Evolutionary conservation across 257 asterid genomes (phyloP).

Genomic region (Coffea eugenioides): DNA sequence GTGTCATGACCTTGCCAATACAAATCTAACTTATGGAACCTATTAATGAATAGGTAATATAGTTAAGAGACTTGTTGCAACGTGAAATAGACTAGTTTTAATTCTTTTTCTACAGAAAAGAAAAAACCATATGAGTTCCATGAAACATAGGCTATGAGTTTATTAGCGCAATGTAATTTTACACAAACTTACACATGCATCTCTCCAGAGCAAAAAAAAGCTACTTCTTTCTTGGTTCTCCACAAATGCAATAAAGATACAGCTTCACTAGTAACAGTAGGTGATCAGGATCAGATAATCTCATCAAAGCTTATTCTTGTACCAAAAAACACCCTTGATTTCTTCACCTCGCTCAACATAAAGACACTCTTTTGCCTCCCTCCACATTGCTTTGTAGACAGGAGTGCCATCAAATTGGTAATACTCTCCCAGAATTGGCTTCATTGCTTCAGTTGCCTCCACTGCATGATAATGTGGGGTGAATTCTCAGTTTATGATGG

Average conservation of each 20-base stretch:
- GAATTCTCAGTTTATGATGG: no score
- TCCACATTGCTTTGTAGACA: constrained; percentile 56
- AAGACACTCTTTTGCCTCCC: constrained; percentile 61
- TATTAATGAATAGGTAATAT: no score
- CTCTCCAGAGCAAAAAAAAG: background rate
- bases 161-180: background rate
- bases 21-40: no score
- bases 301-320: constrained; percentile 47
- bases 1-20: no score
- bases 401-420: constrained; percentile 57
- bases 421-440: constrained; percentile 53
- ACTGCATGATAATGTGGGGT: constrained; percentile 62
- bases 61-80: no score
- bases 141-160: background rate
- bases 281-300: background rate
- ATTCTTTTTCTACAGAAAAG: background rate
- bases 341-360: constrained; percentile 58
- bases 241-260: background rate
- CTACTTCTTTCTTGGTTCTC: background rate
- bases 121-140: background rate
- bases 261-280: background rate
- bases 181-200: background rate
- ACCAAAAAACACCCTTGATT: constrained; percentile 56
- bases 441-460: constrained; percentile 69
- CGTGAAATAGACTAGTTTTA: no score